These are phyloP conservation scores for Xylaria sp. DNA, from an alignment of 2,329 filamentous ascomycete genomes.

Conservation along the genomic window DNA sequence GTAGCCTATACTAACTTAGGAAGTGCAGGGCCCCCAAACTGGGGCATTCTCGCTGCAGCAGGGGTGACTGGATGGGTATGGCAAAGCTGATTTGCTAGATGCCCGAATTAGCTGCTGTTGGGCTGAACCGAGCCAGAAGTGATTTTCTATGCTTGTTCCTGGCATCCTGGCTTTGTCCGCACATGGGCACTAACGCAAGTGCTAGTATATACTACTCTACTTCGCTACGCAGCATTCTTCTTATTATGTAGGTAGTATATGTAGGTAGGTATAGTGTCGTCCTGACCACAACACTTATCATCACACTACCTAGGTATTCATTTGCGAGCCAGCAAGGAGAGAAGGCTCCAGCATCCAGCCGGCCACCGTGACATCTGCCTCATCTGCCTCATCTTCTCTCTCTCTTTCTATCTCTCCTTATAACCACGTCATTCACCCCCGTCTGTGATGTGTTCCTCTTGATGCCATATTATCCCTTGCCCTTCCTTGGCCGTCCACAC, in stretches of 20 bases:
- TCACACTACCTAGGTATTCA: background rate
- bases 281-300: background rate
- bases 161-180: too few species aligned
- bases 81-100: conserved; percentile 44
- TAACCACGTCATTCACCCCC: conserved; percentile 6
- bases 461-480: background rate
- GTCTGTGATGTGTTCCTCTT: conserved; percentile 2
- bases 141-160: background rate
- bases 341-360: conserved; percentile 11
- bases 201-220: too few species aligned
- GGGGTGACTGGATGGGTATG: conserved; percentile 37
- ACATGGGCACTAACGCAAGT: background rate
- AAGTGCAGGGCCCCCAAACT: conserved; percentile 30
- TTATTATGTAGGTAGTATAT: background rate
- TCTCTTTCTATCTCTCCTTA: background rate
- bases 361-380: background rate
- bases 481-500: too few species aligned
- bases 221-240: background rate
- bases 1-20: background rate
- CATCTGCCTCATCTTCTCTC: background rate
- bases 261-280: background rate
- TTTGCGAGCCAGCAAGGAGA: conserved; percentile 4
- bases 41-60: conserved; percentile 40
- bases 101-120: conserved; percentile 42
- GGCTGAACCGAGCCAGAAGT: conserved; percentile 39